Conservation (phyloP, 257 asterid species). For the Solanum clarkiae region DNA sequence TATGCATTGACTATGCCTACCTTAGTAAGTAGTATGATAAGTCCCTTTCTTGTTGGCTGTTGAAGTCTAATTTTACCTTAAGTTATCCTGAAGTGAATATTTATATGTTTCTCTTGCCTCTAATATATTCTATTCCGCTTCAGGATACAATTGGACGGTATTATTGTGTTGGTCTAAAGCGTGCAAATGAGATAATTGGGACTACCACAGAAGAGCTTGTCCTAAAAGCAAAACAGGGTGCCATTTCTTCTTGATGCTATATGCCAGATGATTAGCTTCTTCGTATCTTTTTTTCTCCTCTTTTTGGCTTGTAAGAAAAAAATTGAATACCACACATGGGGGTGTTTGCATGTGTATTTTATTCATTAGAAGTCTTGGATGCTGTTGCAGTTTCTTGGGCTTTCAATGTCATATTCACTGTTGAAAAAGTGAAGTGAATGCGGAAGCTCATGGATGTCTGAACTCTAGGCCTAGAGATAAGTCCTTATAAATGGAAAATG, state of each 20-base stretch:
- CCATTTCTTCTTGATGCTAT: slow-evolving; percentile 22
- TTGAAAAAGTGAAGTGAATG: background rate
- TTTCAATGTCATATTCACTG: background rate
- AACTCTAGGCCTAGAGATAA: background rate
- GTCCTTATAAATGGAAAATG: background rate
- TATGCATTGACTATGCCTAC: background rate
- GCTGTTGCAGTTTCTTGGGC: background rate
- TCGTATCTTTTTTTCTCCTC: background rate
- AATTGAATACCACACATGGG: background rate
- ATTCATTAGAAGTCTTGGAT: background rate
- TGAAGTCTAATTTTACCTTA: background rate
- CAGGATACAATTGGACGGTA: slow-evolving; percentile 82
- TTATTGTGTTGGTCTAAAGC: slow-evolving; percentile 77
- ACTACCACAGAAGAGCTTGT: slow-evolving; percentile 91
- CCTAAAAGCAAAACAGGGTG: slow-evolving; percentile 66
- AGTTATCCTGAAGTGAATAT: background rate
- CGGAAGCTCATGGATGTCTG: background rate
- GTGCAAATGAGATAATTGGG: slow-evolving; percentile 95
- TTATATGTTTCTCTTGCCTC: background rate
- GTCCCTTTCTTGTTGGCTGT: background rate
- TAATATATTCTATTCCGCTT: background rate
- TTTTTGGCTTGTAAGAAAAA: background rate
- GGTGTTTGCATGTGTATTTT: background rate
- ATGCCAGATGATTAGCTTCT: background rate
- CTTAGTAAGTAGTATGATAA: background rate